These are phyloP conservation scores for Abrus precatorius DNA, from an alignment of 306 rosid genomes.

Conservation along the genomic window DNA sequence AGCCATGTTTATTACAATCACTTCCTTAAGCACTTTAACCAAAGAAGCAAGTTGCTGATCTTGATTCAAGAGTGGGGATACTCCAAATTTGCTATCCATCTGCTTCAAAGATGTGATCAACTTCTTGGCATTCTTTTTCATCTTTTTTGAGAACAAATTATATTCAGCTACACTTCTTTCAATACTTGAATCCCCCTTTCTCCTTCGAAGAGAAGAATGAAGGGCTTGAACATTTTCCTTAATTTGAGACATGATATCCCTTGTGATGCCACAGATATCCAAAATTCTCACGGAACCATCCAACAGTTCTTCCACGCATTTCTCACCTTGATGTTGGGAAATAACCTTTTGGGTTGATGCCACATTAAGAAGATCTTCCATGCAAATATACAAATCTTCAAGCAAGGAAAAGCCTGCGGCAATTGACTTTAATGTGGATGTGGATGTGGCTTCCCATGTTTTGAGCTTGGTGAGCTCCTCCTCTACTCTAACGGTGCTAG, in stretches of 20 bases:
- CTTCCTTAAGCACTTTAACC: constrained; percentile 55
- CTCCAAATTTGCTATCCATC: constrained; percentile 54
- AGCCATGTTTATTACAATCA: constrained; percentile 45
- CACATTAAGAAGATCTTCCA: constrained; percentile 70
- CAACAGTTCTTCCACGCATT: constrained; percentile 61
- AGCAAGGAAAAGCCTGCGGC: constrained; percentile 49
- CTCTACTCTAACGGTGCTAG: constrained; percentile 60
- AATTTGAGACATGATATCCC: constrained; percentile 60
- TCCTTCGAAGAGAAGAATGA: constrained; percentile 70
- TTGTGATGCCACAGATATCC: constrained; percentile 72
- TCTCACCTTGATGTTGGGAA: constrained; percentile 54
- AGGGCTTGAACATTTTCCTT: constrained; percentile 66
- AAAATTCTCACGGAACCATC: constrained; percentile 73
- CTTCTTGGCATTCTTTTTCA: constrained; percentile 66
- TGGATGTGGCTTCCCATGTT: constrained; percentile 57
- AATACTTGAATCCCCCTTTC: constrained; percentile 64
- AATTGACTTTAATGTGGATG: constrained; percentile 53
- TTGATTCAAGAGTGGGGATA: constrained; percentile 21
- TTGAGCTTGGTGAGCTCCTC: constrained; percentile 63
- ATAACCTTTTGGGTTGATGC: constrained; percentile 65
- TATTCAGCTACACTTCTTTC: constrained; percentile 55
- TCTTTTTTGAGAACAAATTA: constrained; percentile 54
- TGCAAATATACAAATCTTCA: constrained; percentile 57
- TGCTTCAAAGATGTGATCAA: constrained; percentile 53
- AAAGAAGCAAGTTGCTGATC: constrained; percentile 51